phyloP scores from a whole-genome alignment of 495 filamentous ascomycete species.

The Bacidia rubella region DNA sequence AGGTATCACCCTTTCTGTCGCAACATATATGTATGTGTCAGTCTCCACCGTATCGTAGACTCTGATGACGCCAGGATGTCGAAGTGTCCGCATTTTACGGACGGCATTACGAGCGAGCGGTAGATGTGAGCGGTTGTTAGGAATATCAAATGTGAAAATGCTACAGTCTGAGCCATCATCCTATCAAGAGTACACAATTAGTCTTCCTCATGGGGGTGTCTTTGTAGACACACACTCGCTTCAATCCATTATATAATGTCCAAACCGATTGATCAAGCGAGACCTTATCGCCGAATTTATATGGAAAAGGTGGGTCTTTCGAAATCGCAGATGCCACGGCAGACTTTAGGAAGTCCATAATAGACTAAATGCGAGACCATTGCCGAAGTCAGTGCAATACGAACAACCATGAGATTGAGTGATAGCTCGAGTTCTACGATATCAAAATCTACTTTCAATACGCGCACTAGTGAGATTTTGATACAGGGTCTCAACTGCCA shows the following conservation, averaged over 20 bases:
- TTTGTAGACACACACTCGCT: slow-evolving; percentile 47
- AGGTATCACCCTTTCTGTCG: slow-evolving; percentile 78
- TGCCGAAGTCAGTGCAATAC: not conserved
- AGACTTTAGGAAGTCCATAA: slow-evolving; percentile 95
- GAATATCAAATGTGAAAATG: slow-evolving; percentile 88
- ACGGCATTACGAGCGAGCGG: slow-evolving; percentile 86
- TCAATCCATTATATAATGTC: slow-evolving; percentile 82
- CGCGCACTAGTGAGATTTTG: too few relatives aligned
- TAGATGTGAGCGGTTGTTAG: slow-evolving; percentile 59
- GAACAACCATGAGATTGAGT: too few relatives aligned
- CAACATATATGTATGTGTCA: slow-evolving; percentile 85
- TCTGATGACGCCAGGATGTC: slow-evolving; percentile 88
- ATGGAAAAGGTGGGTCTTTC: slow-evolving; percentile 84
- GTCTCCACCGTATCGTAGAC: slow-evolving; percentile 93
- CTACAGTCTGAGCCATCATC: slow-evolving; percentile 88
- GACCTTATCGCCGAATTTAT: slow-evolving; percentile 78
- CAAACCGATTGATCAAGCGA: slow-evolving; percentile 84
- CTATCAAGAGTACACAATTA: slow-evolving; percentile 27
- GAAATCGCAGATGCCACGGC: slow-evolving; percentile 93
- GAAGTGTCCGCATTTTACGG: slow-evolving; percentile 77
- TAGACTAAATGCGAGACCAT: not conserved
- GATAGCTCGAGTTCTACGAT: too few relatives aligned
- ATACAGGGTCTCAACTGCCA: too few relatives aligned
- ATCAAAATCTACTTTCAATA: not conserved
- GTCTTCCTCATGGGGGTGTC: not conserved